Base-by-base conservation (phyloP, 345 rosid genomes). In the Eutrema yunnanense region DNA sequence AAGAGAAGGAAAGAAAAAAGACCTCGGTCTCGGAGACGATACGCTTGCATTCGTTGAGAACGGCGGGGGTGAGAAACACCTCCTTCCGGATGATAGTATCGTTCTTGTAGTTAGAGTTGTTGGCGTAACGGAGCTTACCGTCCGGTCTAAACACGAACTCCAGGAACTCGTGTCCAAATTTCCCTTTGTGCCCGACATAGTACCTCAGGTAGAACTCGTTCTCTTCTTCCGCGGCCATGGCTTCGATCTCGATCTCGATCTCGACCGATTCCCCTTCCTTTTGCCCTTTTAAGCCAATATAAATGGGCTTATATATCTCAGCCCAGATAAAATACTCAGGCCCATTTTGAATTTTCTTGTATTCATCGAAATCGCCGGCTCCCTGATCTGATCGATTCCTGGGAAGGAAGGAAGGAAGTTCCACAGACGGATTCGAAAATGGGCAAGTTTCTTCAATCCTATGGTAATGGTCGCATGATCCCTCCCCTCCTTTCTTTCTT, bases 31-130 rank as follows among this genome's bases (percentile, higher is more conserved):
- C 98, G 79, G 96, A n/a, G 77, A 95, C 86, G 84, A 95, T 90
- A 68, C 99, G 97, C 84, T 92, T 97, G 85, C 97, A 90, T 73
- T 95, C 99, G 48, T 86, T 85, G 79, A 92, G 80, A 71, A 87
- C 97, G 65, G 96, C 89, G 72, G 99, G 97, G 83, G 92, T 85
- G 78, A 95, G 90, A 80, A 90, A 95, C 65, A 95, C 90, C 81
- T 95, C 98, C 72, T 95, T 95, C 51, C 99, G 97, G 81, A 92
- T 95, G 91, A 95, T 95, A 58, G 94, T 92, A 83, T 95, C 98
- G 87, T 95, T 95, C 81, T 95, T 95, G 92, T 95, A 95, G 83
- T 95, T 95, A 40, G 98, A 95, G 82, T 95, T 95, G 77, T 95
- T 95, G 62, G 99, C 99, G 80, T 95, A 95, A 5, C 99, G 90